Evolutionary conservation across 2,329 filamentous ascomycete genomes (phyloP).

Genomic region (Neurospora sp.): DNA sequence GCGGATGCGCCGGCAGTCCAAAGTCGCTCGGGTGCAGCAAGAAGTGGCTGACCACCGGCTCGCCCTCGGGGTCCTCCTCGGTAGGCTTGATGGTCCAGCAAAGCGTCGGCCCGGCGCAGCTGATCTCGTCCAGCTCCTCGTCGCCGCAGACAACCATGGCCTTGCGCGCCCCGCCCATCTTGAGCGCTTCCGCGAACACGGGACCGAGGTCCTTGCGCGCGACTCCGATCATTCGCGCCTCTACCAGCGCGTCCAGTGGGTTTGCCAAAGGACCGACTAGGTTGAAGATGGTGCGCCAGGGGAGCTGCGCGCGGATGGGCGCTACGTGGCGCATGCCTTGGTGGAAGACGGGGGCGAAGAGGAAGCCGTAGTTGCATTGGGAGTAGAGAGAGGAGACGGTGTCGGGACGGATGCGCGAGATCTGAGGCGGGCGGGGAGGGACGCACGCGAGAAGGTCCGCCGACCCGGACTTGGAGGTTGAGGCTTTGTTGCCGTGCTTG

Average conservation of each 20-base stretch:
- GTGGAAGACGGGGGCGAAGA: conserved; percentile 94
- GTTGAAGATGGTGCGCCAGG: conserved; percentile 96
- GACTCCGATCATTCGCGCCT: conserved; percentile 89
- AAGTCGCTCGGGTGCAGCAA: conserved; percentile 75
- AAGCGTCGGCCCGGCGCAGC: conserved; percentile 76
- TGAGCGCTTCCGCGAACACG: conserved; percentile 79
- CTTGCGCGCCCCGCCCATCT: conserved; percentile 66
- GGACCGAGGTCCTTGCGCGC: conserved; percentile 78
- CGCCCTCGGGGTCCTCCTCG: conserved; percentile 27
- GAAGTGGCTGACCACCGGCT: conserved; percentile 61
- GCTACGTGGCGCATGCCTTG: conserved; percentile 88
- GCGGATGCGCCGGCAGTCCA: conserved; percentile 63
- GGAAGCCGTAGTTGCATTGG: conserved; percentile 81
- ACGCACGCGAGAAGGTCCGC: conserved; percentile 81
- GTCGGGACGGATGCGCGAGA: conserved; percentile 61
- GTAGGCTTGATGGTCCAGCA: conserved; percentile 70
- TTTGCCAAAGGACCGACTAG: conserved; percentile 87
- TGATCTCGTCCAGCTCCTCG: conserved; percentile 92
- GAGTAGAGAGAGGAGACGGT: conserved; percentile 67
- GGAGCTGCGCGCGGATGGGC: conserved; percentile 74
- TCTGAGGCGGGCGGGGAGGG: conserved; percentile 59
- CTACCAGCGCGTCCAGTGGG: conserved; percentile 72
- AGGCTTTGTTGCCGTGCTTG: conserved; percentile 94
- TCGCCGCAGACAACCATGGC: conserved; percentile 86
- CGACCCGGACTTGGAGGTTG: conserved; percentile 90